phyloP scores from a whole-genome alignment of 768 basidiomycete species.

The Coprinellus micaceus region DNA sequence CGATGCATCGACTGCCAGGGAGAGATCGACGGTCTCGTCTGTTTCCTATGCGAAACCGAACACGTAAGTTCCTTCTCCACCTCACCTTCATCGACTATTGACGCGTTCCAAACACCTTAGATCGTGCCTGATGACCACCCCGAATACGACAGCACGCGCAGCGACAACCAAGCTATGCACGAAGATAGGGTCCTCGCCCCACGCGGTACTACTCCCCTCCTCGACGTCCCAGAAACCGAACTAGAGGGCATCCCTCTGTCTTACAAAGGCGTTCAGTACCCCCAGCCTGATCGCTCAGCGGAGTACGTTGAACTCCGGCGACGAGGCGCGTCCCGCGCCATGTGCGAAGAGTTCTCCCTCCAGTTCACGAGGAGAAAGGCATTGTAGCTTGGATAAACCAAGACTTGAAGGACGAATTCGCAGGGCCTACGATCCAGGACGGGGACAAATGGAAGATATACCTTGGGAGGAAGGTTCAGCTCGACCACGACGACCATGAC shows the following conservation, averaged over 20 bases:
- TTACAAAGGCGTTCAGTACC: neutral
- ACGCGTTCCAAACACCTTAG: neutral
- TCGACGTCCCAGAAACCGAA: conserved; percentile 9
- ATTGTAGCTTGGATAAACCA: conserved; percentile 35
- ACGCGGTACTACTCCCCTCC: conserved; percentile 30
- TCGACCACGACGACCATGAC: conserved; percentile 35
- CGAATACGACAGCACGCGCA: neutral
- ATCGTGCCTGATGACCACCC: neutral
- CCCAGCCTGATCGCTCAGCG: conserved; percentile 7
- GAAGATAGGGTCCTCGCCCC: conserved; percentile 22
- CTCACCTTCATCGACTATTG: neutral
- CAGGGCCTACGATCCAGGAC: conserved; percentile 27
- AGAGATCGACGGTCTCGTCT: conserved; percentile 30
- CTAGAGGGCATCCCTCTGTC: neutral
- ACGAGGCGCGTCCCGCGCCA: conserved; percentile 33
- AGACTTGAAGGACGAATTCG: conserved; percentile 28
- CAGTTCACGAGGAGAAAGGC: conserved; percentile 25
- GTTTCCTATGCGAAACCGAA: conserved; percentile 20
- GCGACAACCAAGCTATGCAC: conserved; percentile 18
- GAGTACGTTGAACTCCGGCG: conserved; percentile 28
- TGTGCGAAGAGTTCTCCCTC: conserved; percentile 36
- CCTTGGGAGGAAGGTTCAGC: conserved; percentile 31
- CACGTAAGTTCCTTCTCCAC: conserved; percentile 11
- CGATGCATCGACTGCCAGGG: conserved; percentile 26
- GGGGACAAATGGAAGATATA: conserved; percentile 39